Conservation (phyloP, 768 basidiomycete species). For the Pleurotus cornucopiae region DNA sequence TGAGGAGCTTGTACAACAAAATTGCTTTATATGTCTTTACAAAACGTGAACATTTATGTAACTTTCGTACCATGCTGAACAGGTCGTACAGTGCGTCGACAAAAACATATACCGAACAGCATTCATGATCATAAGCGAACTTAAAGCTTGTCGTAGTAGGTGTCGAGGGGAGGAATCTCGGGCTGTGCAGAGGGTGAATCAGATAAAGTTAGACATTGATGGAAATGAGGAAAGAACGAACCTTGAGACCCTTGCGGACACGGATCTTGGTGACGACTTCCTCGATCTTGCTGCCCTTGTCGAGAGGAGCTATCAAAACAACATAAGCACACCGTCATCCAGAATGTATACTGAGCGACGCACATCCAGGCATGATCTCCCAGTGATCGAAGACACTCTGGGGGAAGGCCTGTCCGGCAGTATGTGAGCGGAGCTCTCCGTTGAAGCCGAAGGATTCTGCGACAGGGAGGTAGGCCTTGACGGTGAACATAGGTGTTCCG, state of each 20-base stretch:
- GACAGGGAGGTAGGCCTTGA: slow-evolving; percentile 95
- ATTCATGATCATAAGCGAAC: not conserved
- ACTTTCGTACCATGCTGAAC: not conserved
- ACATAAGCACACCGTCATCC: slow-evolving; percentile 7
- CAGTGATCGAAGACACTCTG: slow-evolving; percentile 93
- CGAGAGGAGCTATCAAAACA: slow-evolving; percentile 56
- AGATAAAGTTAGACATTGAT: slow-evolving; percentile 1
- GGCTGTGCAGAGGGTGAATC: slow-evolving; percentile 41
- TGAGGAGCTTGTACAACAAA: slow-evolving; percentile 3
- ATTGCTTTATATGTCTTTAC: slow-evolving; percentile 3
- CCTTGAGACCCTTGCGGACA: slow-evolving; percentile 93
- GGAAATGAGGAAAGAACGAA: slow-evolving; percentile 19
- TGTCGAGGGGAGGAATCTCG: slow-evolving; percentile 83
- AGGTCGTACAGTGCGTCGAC: slow-evolving; percentile 3
- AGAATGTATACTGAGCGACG: slow-evolving; percentile 23
- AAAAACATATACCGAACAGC: slow-evolving; percentile 10
- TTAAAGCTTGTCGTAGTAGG: slow-evolving; percentile 93
- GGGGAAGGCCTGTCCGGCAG: slow-evolving; percentile 97
- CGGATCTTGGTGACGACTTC: slow-evolving; percentile 80
- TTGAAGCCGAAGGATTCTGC: slow-evolving; percentile 97
- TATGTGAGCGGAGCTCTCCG: slow-evolving; percentile 87
- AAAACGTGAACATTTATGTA: slow-evolving; percentile 3
- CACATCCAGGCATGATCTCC: slow-evolving; percentile 80
- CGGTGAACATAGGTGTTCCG: slow-evolving; percentile 99
- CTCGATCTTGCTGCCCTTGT: slow-evolving; percentile 91